A percentile compares a stretch with the other conserved stretches of the same genome.
phyloP scores from a whole-genome alignment of 2,329 filamentous ascomycete genomes.

The Cercospora nicotianae region DNA sequence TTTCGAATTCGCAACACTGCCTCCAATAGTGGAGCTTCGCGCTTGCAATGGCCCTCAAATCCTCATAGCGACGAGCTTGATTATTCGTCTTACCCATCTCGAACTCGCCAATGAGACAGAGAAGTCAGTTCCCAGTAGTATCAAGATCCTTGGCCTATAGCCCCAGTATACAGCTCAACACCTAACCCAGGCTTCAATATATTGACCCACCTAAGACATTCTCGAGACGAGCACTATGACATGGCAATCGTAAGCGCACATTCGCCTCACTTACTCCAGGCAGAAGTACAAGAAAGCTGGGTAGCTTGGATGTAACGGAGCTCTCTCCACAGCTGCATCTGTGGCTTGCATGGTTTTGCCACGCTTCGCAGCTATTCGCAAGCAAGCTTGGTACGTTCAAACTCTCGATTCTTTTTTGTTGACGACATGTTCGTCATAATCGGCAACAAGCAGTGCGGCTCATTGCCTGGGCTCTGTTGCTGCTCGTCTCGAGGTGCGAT shows the following conservation, averaged over 20 bases:
- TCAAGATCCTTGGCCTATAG: neutral
- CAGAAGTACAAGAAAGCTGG: neutral
- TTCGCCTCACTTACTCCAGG: conserved; percentile 2
- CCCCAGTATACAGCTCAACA: neutral
- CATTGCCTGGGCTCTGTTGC: neutral
- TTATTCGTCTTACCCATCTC: neutral
- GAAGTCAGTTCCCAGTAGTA: neutral
- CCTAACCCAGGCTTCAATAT: neutral
- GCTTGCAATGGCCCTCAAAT: neutral
- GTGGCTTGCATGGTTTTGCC: conserved; percentile 1
- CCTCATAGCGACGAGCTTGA: neutral
- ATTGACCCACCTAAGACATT: neutral
- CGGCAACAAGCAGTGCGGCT: neutral
- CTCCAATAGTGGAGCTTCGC: neutral
- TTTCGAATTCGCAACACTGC: neutral
- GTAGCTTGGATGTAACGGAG: neutral
- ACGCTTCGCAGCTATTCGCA: neutral
- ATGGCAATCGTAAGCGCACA: neutral
- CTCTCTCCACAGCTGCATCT: conserved; percentile 3
- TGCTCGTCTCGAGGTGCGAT: neutral
- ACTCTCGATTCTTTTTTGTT: neutral
- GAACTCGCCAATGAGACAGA: neutral
- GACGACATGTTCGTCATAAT: neutral
- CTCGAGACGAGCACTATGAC: neutral
- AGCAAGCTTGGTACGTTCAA: neutral